phyloP scores from a whole-genome alignment of 257 asterid species.

The Plantago elongata region DNA sequence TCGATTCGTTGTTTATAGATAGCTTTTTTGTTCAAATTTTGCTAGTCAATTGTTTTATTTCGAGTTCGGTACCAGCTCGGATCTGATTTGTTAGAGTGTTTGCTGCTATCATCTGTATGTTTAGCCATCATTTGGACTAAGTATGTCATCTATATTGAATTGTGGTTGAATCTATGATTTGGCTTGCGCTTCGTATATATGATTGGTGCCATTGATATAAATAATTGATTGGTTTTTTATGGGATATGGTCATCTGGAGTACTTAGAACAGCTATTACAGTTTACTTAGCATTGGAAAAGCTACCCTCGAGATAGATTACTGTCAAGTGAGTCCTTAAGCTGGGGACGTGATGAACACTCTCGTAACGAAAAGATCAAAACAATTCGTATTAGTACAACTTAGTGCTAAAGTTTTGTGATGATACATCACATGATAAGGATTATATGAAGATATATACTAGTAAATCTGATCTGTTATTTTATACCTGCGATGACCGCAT shows the following conservation, averaged over 20 bases:
- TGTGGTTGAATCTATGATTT: too few species aligned
- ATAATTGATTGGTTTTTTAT: too few species aligned
- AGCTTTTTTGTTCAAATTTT: background rate
- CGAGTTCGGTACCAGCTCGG: slow-evolving; percentile 5
- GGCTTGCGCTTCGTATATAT: too few species aligned
- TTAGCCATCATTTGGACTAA: slow-evolving; percentile 9
- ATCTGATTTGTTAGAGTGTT: slow-evolving; percentile 9
- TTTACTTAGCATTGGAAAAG: slow-evolving; percentile 7
- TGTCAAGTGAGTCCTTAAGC: background rate
- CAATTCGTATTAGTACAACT: background rate
- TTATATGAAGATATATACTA: too few species aligned
- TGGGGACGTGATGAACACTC: background rate
- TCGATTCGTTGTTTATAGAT: slow-evolving; percentile 1
- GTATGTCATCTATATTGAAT: slow-evolving; percentile 1
- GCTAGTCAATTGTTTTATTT: background rate
- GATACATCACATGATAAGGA: background rate
- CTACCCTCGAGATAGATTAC: slow-evolving; percentile 4
- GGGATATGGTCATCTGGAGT: too few species aligned
- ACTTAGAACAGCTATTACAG: background rate
- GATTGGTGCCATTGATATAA: too few species aligned
- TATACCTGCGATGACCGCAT: background rate
- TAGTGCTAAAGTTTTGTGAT: slow-evolving; percentile 8
- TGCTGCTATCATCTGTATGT: background rate
- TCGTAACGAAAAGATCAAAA: background rate
- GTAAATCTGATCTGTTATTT: too few species aligned